Evolutionary conservation across 1,284 basidiomycete genomes (phyloP), one percentile per base, ranked within the genome.

Genomic region (Ustilago lituana): DNA sequence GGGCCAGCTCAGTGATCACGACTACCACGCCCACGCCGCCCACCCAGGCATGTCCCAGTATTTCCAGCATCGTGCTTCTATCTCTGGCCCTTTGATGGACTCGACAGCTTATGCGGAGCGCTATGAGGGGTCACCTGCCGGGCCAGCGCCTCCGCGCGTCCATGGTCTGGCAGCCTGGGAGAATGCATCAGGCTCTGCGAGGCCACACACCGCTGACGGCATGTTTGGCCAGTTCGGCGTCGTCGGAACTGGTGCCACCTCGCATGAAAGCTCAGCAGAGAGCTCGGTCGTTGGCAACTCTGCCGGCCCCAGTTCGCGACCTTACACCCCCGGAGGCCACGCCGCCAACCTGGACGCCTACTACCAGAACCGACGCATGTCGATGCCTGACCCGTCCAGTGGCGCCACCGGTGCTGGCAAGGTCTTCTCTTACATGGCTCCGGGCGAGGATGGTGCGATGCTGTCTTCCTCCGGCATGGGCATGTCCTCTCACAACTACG

Each of bases 181-280:
- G 31, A 68, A 70, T n/a, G 58, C 76, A 14, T 56, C 66, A 14
- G 76, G 74, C 3, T 56, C 50, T 2, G 69, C 76, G 15, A 49
- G 76, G n/a, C 76, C 76, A 2, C 76, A 78, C 63, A 78, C 76
- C 5, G 76, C 76, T 12, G 76, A 78, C 38, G 76, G 75, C 31
- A 49, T 78, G 61, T 78, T 77, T 35, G 74, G 66, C n/a, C 68
- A 71, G 4, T 71, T 71, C 19, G 59, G 59, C 22, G 20, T 62
- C 17, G 48, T 35, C 1, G 31, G 20, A 22, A 17, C 50, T 33
- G 48, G 47, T 24, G 50, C 39, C 8, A n/a, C 51, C 14, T 41
- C 55, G 15, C 60, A 64, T 19, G 56, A 56, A 11, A 17, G 50
- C 15, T 41, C 54, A 5, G 35, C 51, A 15, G 60, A 63, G 11